A percentile compares a stretch with the other conserved stretches of the same genome.
Conservation (phyloP, 1,284 basidiomycete species). For the Puccinia hordei region DNA sequence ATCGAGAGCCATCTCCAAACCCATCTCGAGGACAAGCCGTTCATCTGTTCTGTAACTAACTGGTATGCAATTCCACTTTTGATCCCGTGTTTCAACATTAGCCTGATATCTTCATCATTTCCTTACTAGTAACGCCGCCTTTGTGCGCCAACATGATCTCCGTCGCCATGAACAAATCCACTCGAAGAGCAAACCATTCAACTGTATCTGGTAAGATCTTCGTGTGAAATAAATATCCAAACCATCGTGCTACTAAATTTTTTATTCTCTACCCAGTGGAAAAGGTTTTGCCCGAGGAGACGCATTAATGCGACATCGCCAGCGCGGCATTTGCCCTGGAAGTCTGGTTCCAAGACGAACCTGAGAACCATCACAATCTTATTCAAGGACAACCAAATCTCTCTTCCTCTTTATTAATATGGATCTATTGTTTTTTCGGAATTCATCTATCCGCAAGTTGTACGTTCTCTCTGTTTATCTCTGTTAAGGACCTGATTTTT, state of each 20-base stretch:
- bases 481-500: background rate
- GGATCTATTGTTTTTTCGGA: background rate
- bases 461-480: background rate
- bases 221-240: background rate
- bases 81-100: background rate
- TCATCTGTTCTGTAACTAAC: slow-evolving; percentile 59
- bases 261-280: slow-evolving; percentile 56
- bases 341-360: slow-evolving; percentile 52
- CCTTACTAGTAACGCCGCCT: slow-evolving; percentile 58
- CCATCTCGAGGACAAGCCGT: slow-evolving; percentile 64
- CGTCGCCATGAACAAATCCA: slow-evolving; percentile 62
- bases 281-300: slow-evolving; percentile 63
- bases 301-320: slow-evolving; percentile 61
- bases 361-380: slow-evolving; percentile 19
- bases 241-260: background rate
- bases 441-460: background rate
- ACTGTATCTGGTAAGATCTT: slow-evolving; percentile 58
- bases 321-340: slow-evolving; percentile 62
- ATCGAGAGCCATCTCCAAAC: slow-evolving; percentile 63
- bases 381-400: background rate
- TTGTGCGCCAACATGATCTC: slow-evolving; percentile 63
- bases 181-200: slow-evolving; percentile 61
- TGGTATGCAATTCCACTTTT: slow-evolving; percentile 57
- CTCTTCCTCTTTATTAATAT: background rate
- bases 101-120: background rate